Percentiles rank a stretch among this genome's conserved stretches.
Conservation (phyloP, 2,329 filamentous ascomycete species). For the Sclerotinia nivalis region DNA sequence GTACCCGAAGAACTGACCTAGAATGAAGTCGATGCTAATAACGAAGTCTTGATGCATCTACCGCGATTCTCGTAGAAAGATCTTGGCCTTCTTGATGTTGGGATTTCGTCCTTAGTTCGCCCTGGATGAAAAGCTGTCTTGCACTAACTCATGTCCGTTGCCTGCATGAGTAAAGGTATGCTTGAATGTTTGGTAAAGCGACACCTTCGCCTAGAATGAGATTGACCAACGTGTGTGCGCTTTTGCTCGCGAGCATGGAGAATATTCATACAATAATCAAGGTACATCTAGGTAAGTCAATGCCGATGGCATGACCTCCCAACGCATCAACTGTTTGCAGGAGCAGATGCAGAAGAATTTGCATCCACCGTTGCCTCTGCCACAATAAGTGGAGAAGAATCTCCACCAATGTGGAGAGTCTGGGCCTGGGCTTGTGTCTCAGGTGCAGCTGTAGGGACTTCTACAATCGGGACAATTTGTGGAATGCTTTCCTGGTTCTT, state of each 20-base stretch:
- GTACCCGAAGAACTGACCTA: not conserved
- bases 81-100: not conserved
- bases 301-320: not conserved
- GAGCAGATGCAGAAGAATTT: slow-evolving; percentile 5
- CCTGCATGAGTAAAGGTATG: too few species aligned
- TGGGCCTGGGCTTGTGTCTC: slow-evolving; percentile 4
- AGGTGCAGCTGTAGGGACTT: slow-evolving; percentile 1
- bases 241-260: not conserved
- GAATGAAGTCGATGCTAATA: not conserved
- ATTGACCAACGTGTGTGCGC: not conserved
- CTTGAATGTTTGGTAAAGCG: too few species aligned
- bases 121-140: too few species aligned
- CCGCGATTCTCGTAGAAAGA: not conserved
- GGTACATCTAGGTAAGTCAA: not conserved
- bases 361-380: not conserved
- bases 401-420: not conserved
- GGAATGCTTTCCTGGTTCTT: not conserved
- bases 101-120: too few species aligned
- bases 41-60: not conserved
- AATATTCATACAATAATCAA: slow-evolving; percentile 1
- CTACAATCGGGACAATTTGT: slow-evolving; percentile 5
- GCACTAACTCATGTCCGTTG: too few species aligned
- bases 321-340: not conserved
- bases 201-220: not conserved
- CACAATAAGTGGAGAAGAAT: not conserved